Base-by-base conservation (phyloP, 2,329 filamentous ascomycete species). In the Aspergillus cejpii region DNA sequence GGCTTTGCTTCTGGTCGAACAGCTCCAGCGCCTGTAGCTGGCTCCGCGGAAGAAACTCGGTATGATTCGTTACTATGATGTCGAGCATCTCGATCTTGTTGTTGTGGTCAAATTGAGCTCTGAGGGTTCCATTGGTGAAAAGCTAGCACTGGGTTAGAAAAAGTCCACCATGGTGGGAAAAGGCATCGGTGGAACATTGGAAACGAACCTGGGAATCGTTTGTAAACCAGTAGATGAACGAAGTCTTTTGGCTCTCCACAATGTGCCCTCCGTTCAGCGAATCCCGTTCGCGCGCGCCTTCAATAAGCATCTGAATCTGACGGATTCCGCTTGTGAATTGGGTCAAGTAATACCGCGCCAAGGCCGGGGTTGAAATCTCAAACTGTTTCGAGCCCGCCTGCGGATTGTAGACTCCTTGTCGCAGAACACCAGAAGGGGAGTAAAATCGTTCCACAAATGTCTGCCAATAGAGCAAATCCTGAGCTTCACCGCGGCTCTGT, bases 271-370 rank as follows among this genome's bases (percentile, higher is more conserved):
- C 81, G 45, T 77, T 79, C 1, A 77, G 73, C 27, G 85, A 64
- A 36, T 72, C 68, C 28, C 69, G 74, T 54, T 84, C 80, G 21
- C 69, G 71, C 12, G 77, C 71, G 28, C 80, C 83, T 56, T 94
- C 89, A 57, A 94, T 77, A 17, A 89, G 80, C 62, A 97, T 78
- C 63, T 95, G 88, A 56, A 97, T 87, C 43, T 83, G 87, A 55
- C 80, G 84, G 44, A 96, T 83, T 5, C 89, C 90, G 49, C 87
- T 91, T 45, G 84, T 83, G 62, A 92, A 96, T 58, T 94, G 85
- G 0, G 87, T 90, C 57, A 85, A 81, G 63, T 95, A 96, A 66
- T 92, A 97, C 58, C 91, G 82, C 26, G 91, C 81, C 37, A 98
- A 74, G 1, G 86, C 86, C 3, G 89, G 80, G 47, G 80, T 87